Percentiles rank a stretch among this genome's conserved stretches.
Conservation (phyloP, 495 filamentous ascomycete genomes). For the Copromyces sp. region DNA sequence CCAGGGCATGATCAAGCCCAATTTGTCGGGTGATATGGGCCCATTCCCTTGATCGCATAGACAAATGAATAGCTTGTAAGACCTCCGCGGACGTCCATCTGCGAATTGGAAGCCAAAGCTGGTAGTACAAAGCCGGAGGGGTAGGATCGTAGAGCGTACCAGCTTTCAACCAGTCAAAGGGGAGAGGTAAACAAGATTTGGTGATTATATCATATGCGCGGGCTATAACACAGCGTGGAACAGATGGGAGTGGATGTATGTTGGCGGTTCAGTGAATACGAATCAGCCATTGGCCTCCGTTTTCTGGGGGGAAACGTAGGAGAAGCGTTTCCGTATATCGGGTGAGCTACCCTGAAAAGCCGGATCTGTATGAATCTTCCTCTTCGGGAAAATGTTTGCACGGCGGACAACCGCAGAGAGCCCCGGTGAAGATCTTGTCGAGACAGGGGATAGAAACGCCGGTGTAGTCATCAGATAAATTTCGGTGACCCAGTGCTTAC, state of each 20-base stretch:
- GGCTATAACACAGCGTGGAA: neutral
- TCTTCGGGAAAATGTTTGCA: neutral
- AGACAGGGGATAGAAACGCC: neutral
- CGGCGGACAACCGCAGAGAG: neutral
- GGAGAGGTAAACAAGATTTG: neutral
- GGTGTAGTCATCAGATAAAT: neutral
- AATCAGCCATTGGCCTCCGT: neutral
- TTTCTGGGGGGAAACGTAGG: neutral
- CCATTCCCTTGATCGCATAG: neutral
- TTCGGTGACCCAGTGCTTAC: neutral
- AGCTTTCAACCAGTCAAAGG: neutral
- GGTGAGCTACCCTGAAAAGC: neutral
- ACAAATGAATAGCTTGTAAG: neutral
- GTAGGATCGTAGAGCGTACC: neutral
- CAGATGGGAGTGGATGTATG: neutral
- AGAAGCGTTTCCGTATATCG: neutral
- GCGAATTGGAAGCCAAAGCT: neutral
- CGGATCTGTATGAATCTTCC: neutral
- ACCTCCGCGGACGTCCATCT: neutral
- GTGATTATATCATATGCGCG: neutral
- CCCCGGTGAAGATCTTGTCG: neutral
- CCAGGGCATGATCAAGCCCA: neutral
- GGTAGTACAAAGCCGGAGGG: neutral
- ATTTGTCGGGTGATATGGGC: neutral
- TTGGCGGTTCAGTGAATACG: neutral